phyloP scores from a whole-genome alignment of 2,329 filamentous ascomycete species.

The Ophiognomonia clavigignenti-juglandacearum region DNA sequence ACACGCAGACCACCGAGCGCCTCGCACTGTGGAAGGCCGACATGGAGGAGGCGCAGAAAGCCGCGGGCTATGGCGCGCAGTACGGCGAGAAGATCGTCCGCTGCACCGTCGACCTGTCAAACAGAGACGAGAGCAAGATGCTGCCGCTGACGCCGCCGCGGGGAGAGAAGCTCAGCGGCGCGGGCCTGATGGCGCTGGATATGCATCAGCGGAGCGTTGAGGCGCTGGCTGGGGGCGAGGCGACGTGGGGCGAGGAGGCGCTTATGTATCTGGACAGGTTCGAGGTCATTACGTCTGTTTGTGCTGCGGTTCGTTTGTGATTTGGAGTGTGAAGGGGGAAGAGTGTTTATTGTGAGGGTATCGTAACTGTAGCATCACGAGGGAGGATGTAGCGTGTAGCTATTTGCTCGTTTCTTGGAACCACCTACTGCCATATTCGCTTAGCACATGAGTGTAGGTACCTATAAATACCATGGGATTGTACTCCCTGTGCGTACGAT shows the following conservation, averaged over 20 bases:
- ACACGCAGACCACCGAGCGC: slow-evolving; percentile 20
- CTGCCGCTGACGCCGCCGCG: slow-evolving; percentile 15
- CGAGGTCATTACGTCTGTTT: not conserved
- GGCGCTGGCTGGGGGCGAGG: slow-evolving; percentile 15
- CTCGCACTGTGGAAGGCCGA: slow-evolving; percentile 29
- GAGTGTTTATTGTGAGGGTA: not conserved
- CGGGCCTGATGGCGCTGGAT: slow-evolving; percentile 23
- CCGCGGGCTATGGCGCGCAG: slow-evolving; percentile 27
- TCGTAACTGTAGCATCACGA: too few species aligned
- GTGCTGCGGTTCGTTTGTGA: not conserved
- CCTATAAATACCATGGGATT: too few species aligned
- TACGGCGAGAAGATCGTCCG: slow-evolving; percentile 24
- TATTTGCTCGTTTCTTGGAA: too few species aligned
- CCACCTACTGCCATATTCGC: too few species aligned
- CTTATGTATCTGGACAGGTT: not conserved
- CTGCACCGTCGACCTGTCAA: slow-evolving; percentile 16
- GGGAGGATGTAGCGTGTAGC: too few species aligned
- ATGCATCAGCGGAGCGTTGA: slow-evolving; percentile 27
- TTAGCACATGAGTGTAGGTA: too few species aligned
- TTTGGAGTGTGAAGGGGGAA: not conserved
- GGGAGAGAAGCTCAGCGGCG: slow-evolving; percentile 19
- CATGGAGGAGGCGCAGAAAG: slow-evolving; percentile 25
- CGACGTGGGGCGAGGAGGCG: slow-evolving; percentile 9
- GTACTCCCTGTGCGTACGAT: too few species aligned
- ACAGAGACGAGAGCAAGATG: not conserved